Evolutionary conservation across 768 basidiomycete genomes (phyloP).

Genomic region (Phylloporus sp.): DNA sequence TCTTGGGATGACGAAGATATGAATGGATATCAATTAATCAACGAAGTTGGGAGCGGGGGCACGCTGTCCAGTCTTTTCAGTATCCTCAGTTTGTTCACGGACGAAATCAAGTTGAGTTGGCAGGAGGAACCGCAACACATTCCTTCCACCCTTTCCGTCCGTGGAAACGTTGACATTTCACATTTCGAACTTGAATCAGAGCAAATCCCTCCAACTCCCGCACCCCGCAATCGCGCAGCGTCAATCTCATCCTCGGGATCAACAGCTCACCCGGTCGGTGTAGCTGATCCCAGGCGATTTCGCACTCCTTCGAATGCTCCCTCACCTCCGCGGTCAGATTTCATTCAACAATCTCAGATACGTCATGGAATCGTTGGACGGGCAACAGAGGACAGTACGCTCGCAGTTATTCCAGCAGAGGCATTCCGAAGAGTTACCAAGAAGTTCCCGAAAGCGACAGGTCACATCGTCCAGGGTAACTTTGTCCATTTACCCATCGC

Average conservation of each 20-base stretch:
- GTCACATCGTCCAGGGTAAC: conserved; percentile 90
- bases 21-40: conserved; percentile 94
- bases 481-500: not conserved
- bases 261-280: conserved; percentile 52
- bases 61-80: conserved; percentile 95
- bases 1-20: conserved; percentile 81
- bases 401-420: conserved; percentile 98
- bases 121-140: conserved; percentile 50
- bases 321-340: conserved; percentile 25
- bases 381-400: conserved; percentile 88
- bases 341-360: conserved; percentile 27
- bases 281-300: conserved; percentile 1
- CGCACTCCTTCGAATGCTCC: conserved; percentile 14
- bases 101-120: conserved; percentile 90
- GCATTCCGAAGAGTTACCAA: conserved; percentile 92
- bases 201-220: conserved; percentile 24
- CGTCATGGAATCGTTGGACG: conserved; percentile 83
- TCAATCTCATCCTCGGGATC: conserved; percentile 67
- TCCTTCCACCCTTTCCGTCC: conserved; percentile 27
- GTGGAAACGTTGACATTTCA: conserved; percentile 63
- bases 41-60: conserved; percentile 94
- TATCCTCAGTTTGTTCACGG: conserved; percentile 94
- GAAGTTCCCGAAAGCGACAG: conserved; percentile 95
- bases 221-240: conserved; percentile 39
- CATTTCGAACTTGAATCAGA: conserved; percentile 43